Conservation (phyloP, 2,329 filamentous ascomycete species). For the Talaromyces sp. region DNA sequence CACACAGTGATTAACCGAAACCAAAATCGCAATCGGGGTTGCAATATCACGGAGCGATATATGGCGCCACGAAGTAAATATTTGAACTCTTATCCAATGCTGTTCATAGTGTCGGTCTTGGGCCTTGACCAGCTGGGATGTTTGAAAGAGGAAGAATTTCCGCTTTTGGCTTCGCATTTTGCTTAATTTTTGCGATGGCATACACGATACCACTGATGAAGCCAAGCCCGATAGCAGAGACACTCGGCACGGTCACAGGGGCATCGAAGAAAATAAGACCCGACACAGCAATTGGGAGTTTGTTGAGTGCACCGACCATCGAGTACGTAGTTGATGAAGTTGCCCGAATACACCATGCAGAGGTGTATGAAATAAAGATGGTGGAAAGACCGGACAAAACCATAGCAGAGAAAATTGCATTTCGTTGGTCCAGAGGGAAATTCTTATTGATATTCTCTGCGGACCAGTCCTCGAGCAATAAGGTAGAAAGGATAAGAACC, state of each 20-base stretch:
- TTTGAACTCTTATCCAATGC: background rate
- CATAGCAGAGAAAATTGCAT: constrained; percentile 78
- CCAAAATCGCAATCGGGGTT: background rate
- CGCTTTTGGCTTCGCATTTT: constrained; percentile 61
- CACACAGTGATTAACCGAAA: background rate
- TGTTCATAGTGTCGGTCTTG: background rate
- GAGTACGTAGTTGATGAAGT: constrained; percentile 97
- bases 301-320: constrained; percentile 97
- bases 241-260: constrained; percentile 84
- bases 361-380: constrained; percentile 98
- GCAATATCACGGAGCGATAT: background rate
- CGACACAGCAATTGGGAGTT: constrained; percentile 88
- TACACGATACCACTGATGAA: constrained; percentile 92
- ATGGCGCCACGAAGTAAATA: background rate
- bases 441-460: constrained; percentile 73
- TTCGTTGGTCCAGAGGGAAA: constrained; percentile 78
- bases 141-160: constrained; percentile 53
- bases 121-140: background rate
- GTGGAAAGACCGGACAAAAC: constrained; percentile 86
- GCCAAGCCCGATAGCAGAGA: constrained; percentile 83
- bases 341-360: constrained; percentile 95
- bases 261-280: constrained; percentile 93
- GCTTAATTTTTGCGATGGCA: constrained; percentile 75
- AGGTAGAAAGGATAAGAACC: constrained; percentile 72
- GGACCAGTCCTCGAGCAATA: constrained; percentile 90